Base-by-base conservation (phyloP, 2,329 filamentous ascomycete species). In the Ophiocordyceps camponoti-floridani region DNA sequence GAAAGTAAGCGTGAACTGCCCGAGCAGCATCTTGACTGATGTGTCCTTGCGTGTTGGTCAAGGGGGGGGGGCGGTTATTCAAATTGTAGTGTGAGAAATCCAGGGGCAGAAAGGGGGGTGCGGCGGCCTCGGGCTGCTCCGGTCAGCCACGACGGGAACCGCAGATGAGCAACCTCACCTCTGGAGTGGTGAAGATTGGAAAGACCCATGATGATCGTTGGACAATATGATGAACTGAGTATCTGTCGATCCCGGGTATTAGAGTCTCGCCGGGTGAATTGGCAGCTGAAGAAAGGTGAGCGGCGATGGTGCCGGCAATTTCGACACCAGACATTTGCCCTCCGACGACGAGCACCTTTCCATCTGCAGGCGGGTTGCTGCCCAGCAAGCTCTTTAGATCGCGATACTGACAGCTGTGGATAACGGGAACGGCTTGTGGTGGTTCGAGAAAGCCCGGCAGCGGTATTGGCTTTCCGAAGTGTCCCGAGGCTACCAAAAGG, bases 291-390 rank as follows among this genome's bases (percentile, higher is more conserved):
- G 84, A 88, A 1, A 89, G 59, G 49, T 87, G 77, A 4, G 76
- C 68, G 11, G 82, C 83, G 43, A 88, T 73, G 2, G 79, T 77
- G 10, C 76, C 79, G 0, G 84, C 80, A 43, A 81, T 80, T 62
- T 93, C 85, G 5, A 83, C 74, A 0, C 84, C 84, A 2, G 84
- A 89, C 72, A 91, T 87, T 53, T 87, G 83, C 0, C 84, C 84
- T 1, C 85, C 85, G 1, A 87, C 74, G 0, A 93, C 67, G 1
- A 86, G 66, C 14, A 91, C 76, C 53, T 79, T 84, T 16, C 74
- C 72, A 1, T 67, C 66, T 0, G 54, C 52, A 4, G 49, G 45
- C 2, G 62, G 56, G 0, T 59, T 52, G 11, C 60, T 55, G 0
- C 60, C 62, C 1, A 80, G 52, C 3, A 80, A 57, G 9, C 56